Evolutionary conservation across 1,284 basidiomycete species (phyloP).

Genomic region (Puccinia brachypodii): DNA sequence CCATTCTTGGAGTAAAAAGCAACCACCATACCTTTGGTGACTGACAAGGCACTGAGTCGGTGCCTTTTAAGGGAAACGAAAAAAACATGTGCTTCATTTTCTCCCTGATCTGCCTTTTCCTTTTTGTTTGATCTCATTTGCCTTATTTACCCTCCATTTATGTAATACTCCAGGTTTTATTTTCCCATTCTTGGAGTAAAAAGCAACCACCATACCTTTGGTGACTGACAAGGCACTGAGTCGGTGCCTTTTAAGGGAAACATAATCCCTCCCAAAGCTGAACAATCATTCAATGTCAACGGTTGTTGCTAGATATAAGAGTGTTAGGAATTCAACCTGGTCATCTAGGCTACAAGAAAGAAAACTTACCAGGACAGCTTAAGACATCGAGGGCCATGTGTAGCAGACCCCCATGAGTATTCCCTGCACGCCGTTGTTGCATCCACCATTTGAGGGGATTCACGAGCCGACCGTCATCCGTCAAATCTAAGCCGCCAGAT

Average conservation of each 20-base stretch:
- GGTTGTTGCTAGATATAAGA: background rate
- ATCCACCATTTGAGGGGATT: no score
- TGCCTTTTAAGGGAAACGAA: background rate
- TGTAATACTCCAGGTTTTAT: background rate
- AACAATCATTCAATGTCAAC: background rate
- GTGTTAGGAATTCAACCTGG: no score
- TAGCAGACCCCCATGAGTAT: no score
- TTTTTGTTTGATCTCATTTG: conserved; percentile 2
- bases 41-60: conserved; percentile 10
- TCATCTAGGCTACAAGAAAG: no score
- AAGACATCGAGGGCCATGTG: no score
- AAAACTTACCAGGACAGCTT: no score
- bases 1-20: conserved; percentile 22
- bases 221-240: conserved; percentile 21
- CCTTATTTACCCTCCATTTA: background rate
- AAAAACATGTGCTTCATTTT: background rate
- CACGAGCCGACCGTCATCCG: no score
- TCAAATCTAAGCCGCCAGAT: no score
- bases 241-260: background rate
- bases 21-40: conserved; percentile 12
- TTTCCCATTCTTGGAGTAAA: conserved; percentile 17
- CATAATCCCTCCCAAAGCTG: background rate
- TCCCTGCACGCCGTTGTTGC: no score
- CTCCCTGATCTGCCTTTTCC: conserved; percentile 16
- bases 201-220: conserved; percentile 13